Base-by-base conservation (phyloP, 2,329 filamentous ascomycete species). In the Monosporascus sp. region DNA sequence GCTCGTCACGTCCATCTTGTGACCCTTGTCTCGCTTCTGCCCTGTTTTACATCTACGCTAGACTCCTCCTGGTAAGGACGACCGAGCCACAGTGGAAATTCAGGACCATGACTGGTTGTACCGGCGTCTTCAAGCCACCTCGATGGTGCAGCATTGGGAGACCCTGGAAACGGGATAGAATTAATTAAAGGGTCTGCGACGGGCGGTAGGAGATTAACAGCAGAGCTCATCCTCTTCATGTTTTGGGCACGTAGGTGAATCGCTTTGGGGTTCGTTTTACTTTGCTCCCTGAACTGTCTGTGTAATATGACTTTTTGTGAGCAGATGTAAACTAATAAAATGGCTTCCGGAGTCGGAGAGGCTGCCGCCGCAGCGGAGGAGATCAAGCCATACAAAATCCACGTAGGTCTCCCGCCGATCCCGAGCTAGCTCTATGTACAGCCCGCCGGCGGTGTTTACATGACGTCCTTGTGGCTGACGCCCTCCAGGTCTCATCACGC, bases 401-500 rank as follows among this genome's bases (percentile, higher is more conserved):
- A 81, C 65, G 81, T 84, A 63, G 73, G 80, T 71, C 44, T 44
- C 52, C 50, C 48, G 35, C 46, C 46, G 45, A 54, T 52, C 45
- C 51, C 57, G n/a, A 43, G n/a, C 43, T 19, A 48, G 41, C 31
- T 35, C 31, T 5, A 14, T 3, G 31, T 14, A 35, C 9, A 11
- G 5, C 31, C 31, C 31, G 31, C 11, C 11, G 31, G 9, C 11
- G 31, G 11, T 35, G 31, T 35, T 35, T 35, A 14, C 31, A 2
- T 35, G 31, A 14, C 31, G 31, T 35, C 11, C 31, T 48, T 56
- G 54, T 62, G 52, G 61, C 69, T 74, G 53, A 73, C 57, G 43
- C 52, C 40, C 31, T 17, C 17, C n/a, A 87, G 84, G 80, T 88
- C 17, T 87, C 85, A 2, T 80, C 78, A 52, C 82, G 80, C 61